These are phyloP conservation scores for Capsicum baccatum DNA, from an alignment of 257 asterid species.

Conservation along the genomic window DNA sequence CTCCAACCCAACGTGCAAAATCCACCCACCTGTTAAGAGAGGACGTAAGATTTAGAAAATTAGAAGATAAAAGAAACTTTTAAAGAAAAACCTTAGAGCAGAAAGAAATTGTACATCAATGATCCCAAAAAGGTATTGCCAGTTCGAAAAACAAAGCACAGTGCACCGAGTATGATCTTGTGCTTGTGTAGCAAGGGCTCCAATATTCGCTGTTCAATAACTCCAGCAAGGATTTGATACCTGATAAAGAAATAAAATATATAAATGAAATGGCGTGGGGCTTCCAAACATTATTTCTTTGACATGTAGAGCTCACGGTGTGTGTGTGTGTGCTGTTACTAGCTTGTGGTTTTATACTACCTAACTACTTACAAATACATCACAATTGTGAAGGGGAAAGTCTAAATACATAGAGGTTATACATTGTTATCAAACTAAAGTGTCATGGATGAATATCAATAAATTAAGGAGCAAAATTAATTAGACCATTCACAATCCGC, in stretches of 20 bases:
- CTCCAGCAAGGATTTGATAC: conserved; percentile 93
- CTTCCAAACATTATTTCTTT: conserved; percentile 5
- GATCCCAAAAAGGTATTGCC: conserved; percentile 98
- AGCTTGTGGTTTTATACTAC: not conserved
- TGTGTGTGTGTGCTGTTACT: not conserved
- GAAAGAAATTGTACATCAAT: conserved; percentile 61
- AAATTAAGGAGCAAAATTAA: not conserved
- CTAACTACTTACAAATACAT: not conserved
- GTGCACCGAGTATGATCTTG: conserved; percentile 74
- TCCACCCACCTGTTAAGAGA: conserved; percentile 87
- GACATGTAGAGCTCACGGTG: not conserved
- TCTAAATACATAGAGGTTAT: too few species aligned
- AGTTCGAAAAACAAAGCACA: conserved; percentile 86
- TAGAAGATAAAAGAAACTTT: conserved; percentile 11
- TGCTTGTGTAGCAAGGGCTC: conserved; percentile 88
- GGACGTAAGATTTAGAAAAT: not conserved
- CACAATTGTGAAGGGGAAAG: not conserved
- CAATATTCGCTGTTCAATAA: conserved; percentile 79
- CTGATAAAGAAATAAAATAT: conserved; percentile 41
- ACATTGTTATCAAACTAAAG: conserved; percentile 6
- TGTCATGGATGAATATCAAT: not conserved
- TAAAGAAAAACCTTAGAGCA: not conserved
- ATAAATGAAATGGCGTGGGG: not conserved
- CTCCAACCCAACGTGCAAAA: conserved; percentile 85
- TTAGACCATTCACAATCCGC: not conserved